These are phyloP conservation scores for Candida rishiriensis DNA, from an alignment of 805 yeast genomes.

Conservation along the genomic window DNA sequence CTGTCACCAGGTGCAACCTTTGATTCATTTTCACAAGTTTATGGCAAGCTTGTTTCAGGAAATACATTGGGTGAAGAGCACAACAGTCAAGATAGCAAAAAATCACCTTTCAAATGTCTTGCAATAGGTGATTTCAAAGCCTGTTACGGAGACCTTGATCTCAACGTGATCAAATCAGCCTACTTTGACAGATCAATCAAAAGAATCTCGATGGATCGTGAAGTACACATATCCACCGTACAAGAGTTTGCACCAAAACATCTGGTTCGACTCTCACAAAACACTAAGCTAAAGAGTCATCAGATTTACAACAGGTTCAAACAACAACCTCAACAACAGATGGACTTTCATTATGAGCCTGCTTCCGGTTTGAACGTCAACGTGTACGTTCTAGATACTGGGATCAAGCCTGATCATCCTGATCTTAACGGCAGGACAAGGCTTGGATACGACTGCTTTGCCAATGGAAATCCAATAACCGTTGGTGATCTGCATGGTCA, in stretches of 20 bases:
- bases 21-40: too few species aligned
- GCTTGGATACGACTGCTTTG: slow-evolving; percentile 38
- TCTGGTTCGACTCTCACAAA: slow-evolving; percentile 37
- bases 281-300: slow-evolving; percentile 18
- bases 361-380: slow-evolving; percentile 33
- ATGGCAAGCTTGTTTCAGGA: too few species aligned
- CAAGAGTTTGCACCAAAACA: slow-evolving; percentile 42
- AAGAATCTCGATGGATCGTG: slow-evolving; percentile 34
- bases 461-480: slow-evolving; percentile 16
- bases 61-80: too few species aligned
- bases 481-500: slow-evolving; percentile 41
- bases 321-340: slow-evolving; percentile 14
- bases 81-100: neutral
- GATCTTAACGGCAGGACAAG: slow-evolving; percentile 42
- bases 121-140: slow-evolving; percentile 31
- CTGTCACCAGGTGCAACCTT: too few species aligned
- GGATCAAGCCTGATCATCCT: slow-evolving; percentile 33
- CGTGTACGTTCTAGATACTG: slow-evolving; percentile 36
- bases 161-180: slow-evolving; percentile 26
- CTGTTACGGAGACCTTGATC: slow-evolving; percentile 33
- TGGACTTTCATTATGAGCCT: slow-evolving; percentile 39
- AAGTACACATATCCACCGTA: slow-evolving; percentile 32
- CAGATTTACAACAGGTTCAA: too few species aligned
- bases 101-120: slow-evolving; percentile 14
- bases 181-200: slow-evolving; percentile 33